Evolutionary conservation across 306 rosid species (phyloP).

Genomic region (Neltuma alba): DNA sequence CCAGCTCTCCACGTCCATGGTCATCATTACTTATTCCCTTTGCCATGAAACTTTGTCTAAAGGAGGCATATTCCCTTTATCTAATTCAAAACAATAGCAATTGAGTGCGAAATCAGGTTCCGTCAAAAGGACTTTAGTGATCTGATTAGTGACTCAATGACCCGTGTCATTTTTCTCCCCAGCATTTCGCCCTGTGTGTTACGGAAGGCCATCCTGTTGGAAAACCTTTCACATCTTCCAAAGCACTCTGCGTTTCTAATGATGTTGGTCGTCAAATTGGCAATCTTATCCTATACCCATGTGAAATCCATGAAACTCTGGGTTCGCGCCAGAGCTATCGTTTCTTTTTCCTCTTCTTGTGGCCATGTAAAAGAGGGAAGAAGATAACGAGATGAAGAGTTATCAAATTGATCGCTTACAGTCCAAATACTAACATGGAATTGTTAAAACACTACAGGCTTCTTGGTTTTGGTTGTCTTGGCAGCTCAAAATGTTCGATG

Average conservation of each 20-base stretch:
- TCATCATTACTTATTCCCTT: slow-evolving; percentile 48
- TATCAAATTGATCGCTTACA: not conserved
- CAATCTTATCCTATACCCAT: slow-evolving; percentile 34
- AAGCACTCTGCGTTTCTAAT: slow-evolving; percentile 28
- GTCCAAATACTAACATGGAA: not conserved
- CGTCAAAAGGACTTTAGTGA: slow-evolving; percentile 33
- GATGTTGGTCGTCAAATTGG: slow-evolving; percentile 41
- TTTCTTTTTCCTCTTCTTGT: not conserved
- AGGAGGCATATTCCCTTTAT: slow-evolving; percentile 51
- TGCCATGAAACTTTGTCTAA: slow-evolving; percentile 41
- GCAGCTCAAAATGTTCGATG: not conserved
- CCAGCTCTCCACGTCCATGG: slow-evolving; percentile 18
- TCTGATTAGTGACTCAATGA: slow-evolving; percentile 29
- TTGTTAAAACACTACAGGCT: not conserved
- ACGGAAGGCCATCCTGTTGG: slow-evolving; percentile 33
- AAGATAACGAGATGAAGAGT: not conserved
- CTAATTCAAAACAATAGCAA: slow-evolving; percentile 35
- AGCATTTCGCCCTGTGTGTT: slow-evolving; percentile 32
- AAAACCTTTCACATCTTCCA: slow-evolving; percentile 35
- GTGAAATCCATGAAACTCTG: slow-evolving; percentile 31
- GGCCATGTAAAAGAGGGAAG: not conserved
- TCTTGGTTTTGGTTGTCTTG: not conserved
- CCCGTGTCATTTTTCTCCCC: slow-evolving; percentile 13
- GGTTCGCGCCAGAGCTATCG: slow-evolving; percentile 9
- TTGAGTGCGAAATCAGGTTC: slow-evolving; percentile 41